Evolutionary conservation across 169 alveolate species (phyloP).

Genomic region (Theileria orientalis): DNA sequence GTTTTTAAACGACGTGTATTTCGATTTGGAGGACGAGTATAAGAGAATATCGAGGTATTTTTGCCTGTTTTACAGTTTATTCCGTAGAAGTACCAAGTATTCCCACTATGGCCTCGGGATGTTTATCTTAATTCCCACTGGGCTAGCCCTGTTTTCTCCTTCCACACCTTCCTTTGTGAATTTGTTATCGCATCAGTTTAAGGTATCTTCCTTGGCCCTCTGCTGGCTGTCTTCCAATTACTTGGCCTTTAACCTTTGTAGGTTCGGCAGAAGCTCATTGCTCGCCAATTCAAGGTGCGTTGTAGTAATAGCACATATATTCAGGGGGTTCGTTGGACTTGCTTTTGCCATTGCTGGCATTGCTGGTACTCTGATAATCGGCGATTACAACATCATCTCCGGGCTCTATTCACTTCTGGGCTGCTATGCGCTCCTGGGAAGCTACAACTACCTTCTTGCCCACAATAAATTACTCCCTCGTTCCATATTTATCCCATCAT

Average conservation of each 20-base stretch:
- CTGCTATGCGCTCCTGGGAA: conserved; percentile 28
- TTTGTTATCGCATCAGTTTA: conserved; percentile 47
- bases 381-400: conserved; percentile 8
- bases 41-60: conserved; percentile 41
- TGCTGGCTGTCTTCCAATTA: conserved; percentile 52
- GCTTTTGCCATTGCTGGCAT: conserved; percentile 36
- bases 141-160: conserved; percentile 38
- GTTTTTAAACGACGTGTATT: conserved; percentile 13
- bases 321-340: conserved; percentile 3
- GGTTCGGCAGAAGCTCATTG: conserved; percentile 19
- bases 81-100: conserved; percentile 54
- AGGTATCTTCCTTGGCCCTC: conserved; percentile 42
- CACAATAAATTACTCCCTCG: conserved; percentile 23
- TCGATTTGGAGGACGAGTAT: conserved; percentile 47
- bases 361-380: conserved; percentile 12
- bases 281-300: conserved; percentile 24
- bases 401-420: conserved; percentile 29
- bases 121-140: conserved; percentile 38
- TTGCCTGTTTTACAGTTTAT: not conserved
- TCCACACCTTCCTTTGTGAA: conserved; percentile 25
- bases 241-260: conserved; percentile 19
- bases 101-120: conserved; percentile 32
- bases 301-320: not conserved
- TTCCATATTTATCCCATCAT: conserved; percentile 36
- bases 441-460: conserved; percentile 12